Conservation (phyloP, 306 rosid species). For the Neltuma alba region DNA sequence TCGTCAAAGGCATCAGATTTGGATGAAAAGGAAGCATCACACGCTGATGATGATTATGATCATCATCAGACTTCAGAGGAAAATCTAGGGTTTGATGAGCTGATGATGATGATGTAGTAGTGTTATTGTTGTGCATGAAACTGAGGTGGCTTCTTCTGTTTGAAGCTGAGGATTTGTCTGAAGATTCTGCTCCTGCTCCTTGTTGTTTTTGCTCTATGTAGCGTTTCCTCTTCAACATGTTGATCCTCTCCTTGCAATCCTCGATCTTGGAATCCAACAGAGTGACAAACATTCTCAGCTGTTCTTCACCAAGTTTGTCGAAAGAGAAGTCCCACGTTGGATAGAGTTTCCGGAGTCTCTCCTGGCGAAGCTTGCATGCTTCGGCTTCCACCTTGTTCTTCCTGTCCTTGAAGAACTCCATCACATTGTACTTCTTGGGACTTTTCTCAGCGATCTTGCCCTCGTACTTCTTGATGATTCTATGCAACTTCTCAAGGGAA, state of each 20-base stretch:
- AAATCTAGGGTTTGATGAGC: background rate
- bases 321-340: slow-evolving; percentile 35
- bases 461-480: background rate
- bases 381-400: slow-evolving; percentile 25
- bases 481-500: background rate
- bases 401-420: slow-evolving; percentile 28
- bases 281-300: background rate
- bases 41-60: background rate
- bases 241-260: slow-evolving; percentile 1
- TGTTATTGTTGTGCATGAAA: background rate
- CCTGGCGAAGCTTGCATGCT: background rate
- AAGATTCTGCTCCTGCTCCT: background rate
- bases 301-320: background rate
- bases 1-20: background rate
- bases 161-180: background rate
- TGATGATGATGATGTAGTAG: background rate
- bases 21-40: background rate
- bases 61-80: background rate
- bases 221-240: slow-evolving; percentile 15
- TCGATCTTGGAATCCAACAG: slow-evolving; percentile 25
- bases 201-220: background rate
- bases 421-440: slow-evolving; percentile 3
- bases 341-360: slow-evolving; percentile 10
- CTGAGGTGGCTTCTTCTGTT: background rate
- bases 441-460: background rate